phyloP scores from a whole-genome alignment of 1,284 basidiomycete genomes.

The Inonotus obliquus region DNA sequence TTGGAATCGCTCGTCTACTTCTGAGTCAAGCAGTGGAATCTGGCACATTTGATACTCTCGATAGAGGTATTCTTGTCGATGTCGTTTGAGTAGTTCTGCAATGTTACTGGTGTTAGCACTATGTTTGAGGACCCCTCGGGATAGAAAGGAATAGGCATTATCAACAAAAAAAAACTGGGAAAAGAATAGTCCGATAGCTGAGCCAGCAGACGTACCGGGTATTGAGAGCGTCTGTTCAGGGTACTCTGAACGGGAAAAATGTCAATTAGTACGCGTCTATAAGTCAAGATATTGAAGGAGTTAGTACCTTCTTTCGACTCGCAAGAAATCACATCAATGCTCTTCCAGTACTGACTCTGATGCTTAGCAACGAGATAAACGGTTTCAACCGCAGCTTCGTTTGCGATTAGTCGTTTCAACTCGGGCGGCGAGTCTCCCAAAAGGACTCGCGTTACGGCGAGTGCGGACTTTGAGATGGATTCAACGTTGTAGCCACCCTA shows the following conservation, averaged over 20 bases:
- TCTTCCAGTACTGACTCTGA: constrained; percentile 91
- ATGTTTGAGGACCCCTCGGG: too few species aligned
- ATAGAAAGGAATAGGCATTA: background rate
- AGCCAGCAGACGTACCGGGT: constrained; percentile 41
- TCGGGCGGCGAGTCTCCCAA: constrained; percentile 83
- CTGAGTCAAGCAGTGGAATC: constrained; percentile 67
- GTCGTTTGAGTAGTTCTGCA: constrained; percentile 76
- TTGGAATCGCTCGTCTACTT: constrained; percentile 65
- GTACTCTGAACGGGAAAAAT: constrained; percentile 36
- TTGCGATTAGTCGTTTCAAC: constrained; percentile 65
- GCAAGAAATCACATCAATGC: constrained; percentile 69
- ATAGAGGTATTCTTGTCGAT: constrained; percentile 77
- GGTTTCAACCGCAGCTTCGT: constrained; percentile 78
- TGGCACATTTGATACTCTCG: constrained; percentile 70
- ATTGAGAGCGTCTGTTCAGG: constrained; percentile 59
- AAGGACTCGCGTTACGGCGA: constrained; percentile 82
- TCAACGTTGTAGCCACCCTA: constrained; percentile 96
- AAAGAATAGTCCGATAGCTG: background rate
- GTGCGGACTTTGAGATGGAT: constrained; percentile 81
- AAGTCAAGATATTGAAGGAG: background rate
- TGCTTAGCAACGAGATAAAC: constrained; percentile 82
- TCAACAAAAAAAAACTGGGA: too few species aligned
- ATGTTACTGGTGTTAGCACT: too few species aligned
- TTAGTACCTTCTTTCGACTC: constrained; percentile 71
- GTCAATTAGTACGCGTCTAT: background rate